Evolutionary conservation across 371 early-diverging fungal species (phyloP).

Genomic region (Saksenaea oblongispora): DNA sequence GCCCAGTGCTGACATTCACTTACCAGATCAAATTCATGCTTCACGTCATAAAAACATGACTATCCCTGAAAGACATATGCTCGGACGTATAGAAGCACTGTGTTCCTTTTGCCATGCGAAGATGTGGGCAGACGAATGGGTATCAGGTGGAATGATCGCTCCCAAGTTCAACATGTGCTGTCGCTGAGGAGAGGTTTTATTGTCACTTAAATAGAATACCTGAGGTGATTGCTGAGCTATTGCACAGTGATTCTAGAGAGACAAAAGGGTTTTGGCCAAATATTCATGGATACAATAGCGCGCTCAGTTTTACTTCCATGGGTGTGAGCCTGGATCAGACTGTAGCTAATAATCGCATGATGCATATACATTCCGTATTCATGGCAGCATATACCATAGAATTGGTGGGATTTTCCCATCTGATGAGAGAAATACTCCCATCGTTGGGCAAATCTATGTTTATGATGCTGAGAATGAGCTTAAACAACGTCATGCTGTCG

Average conservation of each 20-base stretch:
- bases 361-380: conserved; percentile 8
- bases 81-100: background rate
- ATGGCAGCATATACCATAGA: background rate
- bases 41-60: no score
- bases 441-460: conserved; percentile 5
- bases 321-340: conserved; percentile 11
- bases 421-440: background rate
- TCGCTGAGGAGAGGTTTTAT: background rate
- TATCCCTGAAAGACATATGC: background rate
- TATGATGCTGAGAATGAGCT: background rate
- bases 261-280: conserved; percentile 6
- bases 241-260: background rate
- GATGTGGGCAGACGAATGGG: background rate
- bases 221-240: background rate
- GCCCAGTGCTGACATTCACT: no score
- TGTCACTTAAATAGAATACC: background rate
- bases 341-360: background rate
- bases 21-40: no score
- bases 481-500: background rate
- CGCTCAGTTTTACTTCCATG: conserved; percentile 14
- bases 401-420: background rate
- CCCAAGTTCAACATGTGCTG: background rate
- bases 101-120: background rate
- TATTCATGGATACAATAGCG: conserved; percentile 15
- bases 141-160: background rate